These are phyloP conservation scores for Pittosporum tobira DNA, from an alignment of 129 eudicot genomes.

Conservation along the genomic window DNA sequence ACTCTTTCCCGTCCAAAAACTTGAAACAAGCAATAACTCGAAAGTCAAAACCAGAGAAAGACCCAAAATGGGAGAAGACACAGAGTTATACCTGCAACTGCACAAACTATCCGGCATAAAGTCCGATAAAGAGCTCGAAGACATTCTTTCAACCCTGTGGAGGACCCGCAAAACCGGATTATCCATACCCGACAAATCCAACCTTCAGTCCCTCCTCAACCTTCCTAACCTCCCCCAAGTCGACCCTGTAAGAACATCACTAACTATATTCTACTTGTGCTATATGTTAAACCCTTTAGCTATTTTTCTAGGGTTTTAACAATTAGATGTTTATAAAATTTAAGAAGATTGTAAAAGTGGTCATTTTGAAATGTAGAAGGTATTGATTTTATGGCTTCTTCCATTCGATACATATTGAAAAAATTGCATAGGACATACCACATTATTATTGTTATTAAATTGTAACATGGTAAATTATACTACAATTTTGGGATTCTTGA, in stretches of 20 bases:
- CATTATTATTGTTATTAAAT: too few relatives aligned
- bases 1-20: too few relatives aligned
- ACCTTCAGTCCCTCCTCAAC: slow-evolving; percentile 20
- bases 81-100: slow-evolving; percentile 13
- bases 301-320: too few relatives aligned
- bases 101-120: slow-evolving; percentile 16
- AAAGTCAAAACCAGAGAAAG: too few relatives aligned
- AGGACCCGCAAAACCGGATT: slow-evolving; percentile 22
- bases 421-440: too few relatives aligned
- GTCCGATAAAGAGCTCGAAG: slow-evolving; percentile 11
- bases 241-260: slow-evolving; percentile 12
- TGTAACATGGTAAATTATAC: too few relatives aligned
- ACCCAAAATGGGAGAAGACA: slow-evolving; percentile 14
- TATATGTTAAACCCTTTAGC: too few relatives aligned
- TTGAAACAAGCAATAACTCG: too few relatives aligned
- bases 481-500: too few relatives aligned
- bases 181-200: slow-evolving; percentile 7
- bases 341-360: background rate
- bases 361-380: background rate
- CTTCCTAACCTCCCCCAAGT: slow-evolving; percentile 4
- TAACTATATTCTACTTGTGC: background rate
- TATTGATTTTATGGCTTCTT: background rate
- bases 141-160: slow-evolving; percentile 16
- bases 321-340: too few relatives aligned
- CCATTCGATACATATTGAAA: background rate